Base-by-base conservation (phyloP, 306 rosid species). In the Albizia julibrissin region DNA sequence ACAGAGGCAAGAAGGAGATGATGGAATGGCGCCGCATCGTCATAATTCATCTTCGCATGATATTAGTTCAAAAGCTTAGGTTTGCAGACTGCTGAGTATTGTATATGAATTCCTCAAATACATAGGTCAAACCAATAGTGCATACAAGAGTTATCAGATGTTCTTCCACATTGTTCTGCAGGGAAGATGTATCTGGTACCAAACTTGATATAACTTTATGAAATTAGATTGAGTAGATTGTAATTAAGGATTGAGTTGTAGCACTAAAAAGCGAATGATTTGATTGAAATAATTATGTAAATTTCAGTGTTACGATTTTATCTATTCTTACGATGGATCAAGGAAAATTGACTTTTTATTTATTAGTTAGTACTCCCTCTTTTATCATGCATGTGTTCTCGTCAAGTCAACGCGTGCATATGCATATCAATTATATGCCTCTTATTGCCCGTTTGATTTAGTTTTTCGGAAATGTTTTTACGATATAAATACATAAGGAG, bases 11-110 rank as follows among this genome's bases (percentile, higher is more conserved):
- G 77, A 61, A 67, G 77, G 26, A 61, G 16, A 61, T 61, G 67
- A 82, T 58, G 82, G 44, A 14, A 83, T 67, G 47, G 56, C 78
- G 15, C 77, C 85, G n/a, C 77, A n/a, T 19, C 82, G 31, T 58
- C 85, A 80, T 40, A 85, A 67, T 67, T 85, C 87, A 24, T 52
- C 29, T 39, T 22, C 85, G 31, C 82, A 50, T 34, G 81, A 58
- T 69, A 69, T 62, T 69, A 58, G 70, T 29, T 88, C 21, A 43
- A 29, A 13, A 62, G 73, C n/a, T 27, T 77, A 75, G 78, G 70
- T 80, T 80, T 86, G 75, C 43, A 71, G 62, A 77, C 49, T 85
- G 77, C 34, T 54, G 66, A 69, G 74, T 76, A 81, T 69, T 58
- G 76, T 70, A 75, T 76, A 22, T 24, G 67, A 11, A 61, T 12